Evolutionary conservation across 1,139 yeast genomes (phyloP), one percentile per base, ranked within the genome.

Genomic region (Lodderomyces elongisporus): DNA sequence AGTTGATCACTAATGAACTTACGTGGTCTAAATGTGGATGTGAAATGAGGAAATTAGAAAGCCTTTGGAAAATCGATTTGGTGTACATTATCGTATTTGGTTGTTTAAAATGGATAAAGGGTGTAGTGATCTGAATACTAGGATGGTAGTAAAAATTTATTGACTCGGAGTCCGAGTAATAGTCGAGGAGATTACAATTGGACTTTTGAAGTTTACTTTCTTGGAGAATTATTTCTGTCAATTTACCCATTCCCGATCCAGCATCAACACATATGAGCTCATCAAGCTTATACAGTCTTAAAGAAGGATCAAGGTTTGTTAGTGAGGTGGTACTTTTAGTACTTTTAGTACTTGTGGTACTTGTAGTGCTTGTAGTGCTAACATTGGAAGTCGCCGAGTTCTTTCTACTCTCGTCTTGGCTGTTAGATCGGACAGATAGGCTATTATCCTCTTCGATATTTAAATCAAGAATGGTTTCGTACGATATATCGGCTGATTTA

Each of bases 1-100:
- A 75, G 50, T 87, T 87, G 33, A 87, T 58, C 2, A 81, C 75
- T 34, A 87, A 52, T 1, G 83, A 85, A 4, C 73, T 57, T 14
- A 85, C 67, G 52, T 88, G 96, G 54, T 88, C 96, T 35, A 87
- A 53, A 55, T 88, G 96, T 1, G 93, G 77, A 56, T 88, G 96
- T 1, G 96, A 77, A 25, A 88, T 69, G 33, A 84, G 67, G 40
- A 74, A 75, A 21, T 69, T 62, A 16, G 54, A 41, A 13, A 72
- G 44, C n/a, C 57, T 47, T 15, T 62, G 52, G 38, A 66, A 58
- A 5, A 78, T 52, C 15, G 41, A 31, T 35, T 51, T 51, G 10
- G 67, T 34, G 31, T 39, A 36, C 16, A 31, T 30, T 12, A 42
- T 28, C 5, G 42, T 15, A 24, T 27, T 32, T 13, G 31, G 22